Conservation (phyloP, 305 asterid genomes). For the Fraxinus sp. region DNA sequence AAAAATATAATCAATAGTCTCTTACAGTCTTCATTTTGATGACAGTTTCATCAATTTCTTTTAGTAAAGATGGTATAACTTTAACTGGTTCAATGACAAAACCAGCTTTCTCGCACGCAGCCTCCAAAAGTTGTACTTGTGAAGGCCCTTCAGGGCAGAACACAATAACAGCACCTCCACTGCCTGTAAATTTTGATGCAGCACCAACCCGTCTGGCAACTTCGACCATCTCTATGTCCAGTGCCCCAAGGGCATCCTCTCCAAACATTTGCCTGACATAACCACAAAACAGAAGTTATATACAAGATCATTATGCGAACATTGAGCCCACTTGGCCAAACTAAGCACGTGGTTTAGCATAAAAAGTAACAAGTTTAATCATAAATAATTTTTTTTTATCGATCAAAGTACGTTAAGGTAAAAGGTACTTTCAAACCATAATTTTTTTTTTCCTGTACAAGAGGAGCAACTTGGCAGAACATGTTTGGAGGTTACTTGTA, state of each 20-base stretch:
- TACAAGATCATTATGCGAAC: neutral
- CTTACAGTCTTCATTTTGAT: slow-evolving; percentile 15
- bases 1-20: neutral
- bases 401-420: neutral
- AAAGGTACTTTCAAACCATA: neutral
- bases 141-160: slow-evolving; percentile 75
- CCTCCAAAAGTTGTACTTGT: slow-evolving; percentile 63
- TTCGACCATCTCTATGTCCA: slow-evolving; percentile 78
- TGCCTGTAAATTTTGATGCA: slow-evolving; percentile 90
- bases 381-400: too few species aligned
- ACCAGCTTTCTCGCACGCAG: slow-evolving; percentile 60
- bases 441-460: neutral
- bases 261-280: slow-evolving; percentile 68
- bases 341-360: neutral
- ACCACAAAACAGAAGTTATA: neutral
- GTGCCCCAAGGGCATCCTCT: slow-evolving; percentile 59
- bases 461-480: neutral
- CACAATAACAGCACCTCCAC: slow-evolving; percentile 85
- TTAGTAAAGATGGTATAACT: slow-evolving; percentile 54
- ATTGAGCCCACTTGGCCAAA: neutral
- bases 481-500: neutral
- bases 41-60: slow-evolving; percentile 37
- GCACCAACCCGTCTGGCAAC: slow-evolving; percentile 68
- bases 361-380: neutral
- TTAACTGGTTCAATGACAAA: slow-evolving; percentile 49